Base-by-base conservation (phyloP, 164 flowering plant genomes). In the Stephania japonica region DNA sequence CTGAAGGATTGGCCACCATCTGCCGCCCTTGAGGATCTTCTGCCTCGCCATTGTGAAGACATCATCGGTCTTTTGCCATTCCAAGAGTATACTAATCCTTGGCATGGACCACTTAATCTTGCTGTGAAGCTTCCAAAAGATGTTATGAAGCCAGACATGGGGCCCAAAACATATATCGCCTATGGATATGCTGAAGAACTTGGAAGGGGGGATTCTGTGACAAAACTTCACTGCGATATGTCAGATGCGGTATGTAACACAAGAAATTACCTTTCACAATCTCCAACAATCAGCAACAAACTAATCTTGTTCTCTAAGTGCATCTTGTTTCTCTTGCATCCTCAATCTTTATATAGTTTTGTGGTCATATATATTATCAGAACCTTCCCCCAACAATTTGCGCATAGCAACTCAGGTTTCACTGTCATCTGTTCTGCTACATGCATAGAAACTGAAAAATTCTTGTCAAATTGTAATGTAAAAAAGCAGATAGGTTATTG, bases 1-100 rank as follows among this genome's bases (percentile, higher is more conserved):
- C 80, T 94, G 21, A 94, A 91, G 80, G 97, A 94, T 76, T 94
- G 97, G 97, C 97, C 98, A 13, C 97, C 98, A 27, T 88, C 94
- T 47, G 87, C 89, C 68, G 84, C 81, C 61, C 92, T 92, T 83
- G 97, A 94, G 75, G 84, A 92, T 77, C 79, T 87, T 9, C 74
- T 94, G 75, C 98, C 97, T 0, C 91, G 98, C 63, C 98, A 94
- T 63, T 89, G 88, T 75, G 94, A 87, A 76, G 97, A 92, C 76
- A 91, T 94, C 76, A 84, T 90, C 64, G 75, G 83, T 69, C 91
- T 89, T 16, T 74, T 94, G 85, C 98, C 97, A 16, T 91, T 87
- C 78, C 90, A 85, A 69, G 93, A 87, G 69, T 92, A 92, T 71
- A 81, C 92, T 21, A 83, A 92, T 75, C 93, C 94, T 7, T 79